Percentiles rank a stretch among this genome's conserved stretches.
Conservation (phyloP, 1,284 basidiomycete genomes). For the Leucoagaricus sp. region DNA sequence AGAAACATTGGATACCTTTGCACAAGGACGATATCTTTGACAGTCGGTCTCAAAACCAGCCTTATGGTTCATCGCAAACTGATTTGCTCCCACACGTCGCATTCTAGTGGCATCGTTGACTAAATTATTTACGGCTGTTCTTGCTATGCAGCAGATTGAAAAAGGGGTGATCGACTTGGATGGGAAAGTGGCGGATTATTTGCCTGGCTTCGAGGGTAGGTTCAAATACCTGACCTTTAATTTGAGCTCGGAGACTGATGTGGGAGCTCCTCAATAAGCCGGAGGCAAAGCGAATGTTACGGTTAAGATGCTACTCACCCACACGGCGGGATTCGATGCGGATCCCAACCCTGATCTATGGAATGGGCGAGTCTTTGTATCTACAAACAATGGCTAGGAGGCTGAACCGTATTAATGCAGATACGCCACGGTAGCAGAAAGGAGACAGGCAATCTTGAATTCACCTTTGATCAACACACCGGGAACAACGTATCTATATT, state of each 20-base stretch:
- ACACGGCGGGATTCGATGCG: conserved; percentile 28
- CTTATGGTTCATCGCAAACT: background rate
- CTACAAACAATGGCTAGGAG: background rate
- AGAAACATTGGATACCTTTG: conserved; percentile 18
- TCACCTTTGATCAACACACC: conserved; percentile 23
- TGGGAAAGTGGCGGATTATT: conserved; percentile 22
- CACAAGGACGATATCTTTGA: conserved; percentile 26
- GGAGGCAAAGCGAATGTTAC: conserved; percentile 28
- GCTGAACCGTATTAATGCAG: conserved; percentile 8
- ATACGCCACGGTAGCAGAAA: conserved; percentile 23
- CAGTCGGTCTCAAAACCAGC: conserved; percentile 17
- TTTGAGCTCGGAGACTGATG: background rate
- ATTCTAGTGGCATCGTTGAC: conserved; percentile 29
- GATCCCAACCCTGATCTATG: conserved; percentile 27
- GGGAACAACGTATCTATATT: conserved; percentile 26
- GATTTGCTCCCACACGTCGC: background rate
- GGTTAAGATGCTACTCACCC: conserved; percentile 28
- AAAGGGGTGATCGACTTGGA: conserved; percentile 21
- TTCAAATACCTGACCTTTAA: background rate
- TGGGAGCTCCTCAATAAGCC: background rate
- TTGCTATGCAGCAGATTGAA: conserved; percentile 27
- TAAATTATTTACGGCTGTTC: conserved; percentile 28
- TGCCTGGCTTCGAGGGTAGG: conserved; percentile 26
- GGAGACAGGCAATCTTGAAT: conserved; percentile 23
- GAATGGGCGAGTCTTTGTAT: conserved; percentile 18